Conservation (phyloP, 345 rosid genomes). For the Salix caprea region DNA sequence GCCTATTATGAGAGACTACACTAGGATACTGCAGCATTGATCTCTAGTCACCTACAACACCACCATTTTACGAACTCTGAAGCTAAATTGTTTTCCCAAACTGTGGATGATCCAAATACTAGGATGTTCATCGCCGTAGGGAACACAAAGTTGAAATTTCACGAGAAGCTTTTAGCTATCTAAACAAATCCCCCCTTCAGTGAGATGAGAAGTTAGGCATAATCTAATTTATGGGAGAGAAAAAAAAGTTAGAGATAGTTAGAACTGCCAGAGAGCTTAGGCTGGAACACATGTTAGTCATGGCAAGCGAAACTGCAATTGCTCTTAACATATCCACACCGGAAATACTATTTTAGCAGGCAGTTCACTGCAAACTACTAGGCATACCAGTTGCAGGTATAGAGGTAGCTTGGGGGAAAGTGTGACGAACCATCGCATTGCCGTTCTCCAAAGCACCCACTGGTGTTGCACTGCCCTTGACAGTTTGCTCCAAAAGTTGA, state of each 20-base stretch:
- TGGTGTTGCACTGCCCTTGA: conserved; percentile 40
- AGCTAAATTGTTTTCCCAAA: background rate
- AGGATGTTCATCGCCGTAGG: background rate
- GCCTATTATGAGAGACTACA: background rate
- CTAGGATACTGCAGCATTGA: background rate
- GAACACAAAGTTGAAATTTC: conserved; percentile 5
- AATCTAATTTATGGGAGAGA: conserved; percentile 17
- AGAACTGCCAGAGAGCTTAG: conserved; percentile 24
- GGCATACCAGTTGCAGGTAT: conserved; percentile 53
- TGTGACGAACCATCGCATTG: conserved; percentile 40
- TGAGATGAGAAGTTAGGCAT: conserved; percentile 7
- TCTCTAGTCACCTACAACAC: background rate
- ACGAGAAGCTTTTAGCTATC: conserved; percentile 10
- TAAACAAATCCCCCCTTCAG: conserved; percentile 9
- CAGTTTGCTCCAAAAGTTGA: conserved; percentile 71
- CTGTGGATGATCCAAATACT: background rate
- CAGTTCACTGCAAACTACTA: conserved; percentile 38
- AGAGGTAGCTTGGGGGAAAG: conserved; percentile 39
- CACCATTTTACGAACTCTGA: conserved; percentile 2
- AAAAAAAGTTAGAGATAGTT: conserved; percentile 19
- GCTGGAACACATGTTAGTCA: conserved; percentile 55
- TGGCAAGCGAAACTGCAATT: conserved; percentile 37
- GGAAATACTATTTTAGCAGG: conserved; percentile 9
- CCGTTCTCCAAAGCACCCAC: conserved; percentile 44
- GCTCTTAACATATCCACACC: conserved; percentile 55